Evolutionary conservation across 768 basidiomycete genomes (phyloP).

Genomic region (Agaricus sinodeliciosus): DNA sequence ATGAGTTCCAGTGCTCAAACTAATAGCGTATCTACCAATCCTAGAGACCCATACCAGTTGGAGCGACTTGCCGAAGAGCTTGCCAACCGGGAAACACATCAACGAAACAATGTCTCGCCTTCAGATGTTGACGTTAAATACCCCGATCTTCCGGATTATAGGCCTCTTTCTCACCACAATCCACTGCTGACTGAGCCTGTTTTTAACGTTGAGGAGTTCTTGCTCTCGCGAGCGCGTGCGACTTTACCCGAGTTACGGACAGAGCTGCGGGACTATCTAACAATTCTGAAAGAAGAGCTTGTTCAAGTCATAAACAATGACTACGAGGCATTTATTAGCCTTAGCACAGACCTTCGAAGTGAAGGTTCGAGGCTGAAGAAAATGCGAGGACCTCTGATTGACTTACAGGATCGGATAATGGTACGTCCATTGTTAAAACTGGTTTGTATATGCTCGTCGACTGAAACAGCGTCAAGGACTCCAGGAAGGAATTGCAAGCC

Average conservation of each 20-base stretch:
- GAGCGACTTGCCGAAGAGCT: slow-evolving; percentile 72
- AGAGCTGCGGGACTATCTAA: slow-evolving; percentile 83
- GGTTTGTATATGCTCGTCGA: neutral
- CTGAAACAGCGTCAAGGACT: slow-evolving; percentile 34
- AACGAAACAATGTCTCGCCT: neutral
- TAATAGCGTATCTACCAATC: neutral
- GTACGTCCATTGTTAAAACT: slow-evolving; percentile 36
- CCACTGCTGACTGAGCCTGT: slow-evolving; percentile 57
- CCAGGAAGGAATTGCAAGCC: slow-evolving; percentile 52
- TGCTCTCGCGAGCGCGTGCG: slow-evolving; percentile 78
- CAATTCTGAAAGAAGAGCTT: slow-evolving; percentile 83
- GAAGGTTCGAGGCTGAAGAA: slow-evolving; percentile 70
- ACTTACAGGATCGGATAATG: slow-evolving; percentile 58
- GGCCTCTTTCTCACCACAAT: slow-evolving; percentile 78
- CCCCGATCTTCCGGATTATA: slow-evolving; percentile 53
- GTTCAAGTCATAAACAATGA: slow-evolving; percentile 96
- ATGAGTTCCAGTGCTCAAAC: neutral
- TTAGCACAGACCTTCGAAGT: slow-evolving; percentile 87
- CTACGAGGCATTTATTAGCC: slow-evolving; percentile 95
- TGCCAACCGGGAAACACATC: slow-evolving; percentile 40
- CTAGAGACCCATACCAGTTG: slow-evolving; percentile 55
- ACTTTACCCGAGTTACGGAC: slow-evolving; percentile 82
- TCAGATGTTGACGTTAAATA: slow-evolving; percentile 15
- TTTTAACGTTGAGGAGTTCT: slow-evolving; percentile 83
- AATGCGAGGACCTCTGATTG: slow-evolving; percentile 61